phyloP scores from a whole-genome alignment of 1,284 basidiomycete species.

The Papiliotrema fonsecae region DNA sequence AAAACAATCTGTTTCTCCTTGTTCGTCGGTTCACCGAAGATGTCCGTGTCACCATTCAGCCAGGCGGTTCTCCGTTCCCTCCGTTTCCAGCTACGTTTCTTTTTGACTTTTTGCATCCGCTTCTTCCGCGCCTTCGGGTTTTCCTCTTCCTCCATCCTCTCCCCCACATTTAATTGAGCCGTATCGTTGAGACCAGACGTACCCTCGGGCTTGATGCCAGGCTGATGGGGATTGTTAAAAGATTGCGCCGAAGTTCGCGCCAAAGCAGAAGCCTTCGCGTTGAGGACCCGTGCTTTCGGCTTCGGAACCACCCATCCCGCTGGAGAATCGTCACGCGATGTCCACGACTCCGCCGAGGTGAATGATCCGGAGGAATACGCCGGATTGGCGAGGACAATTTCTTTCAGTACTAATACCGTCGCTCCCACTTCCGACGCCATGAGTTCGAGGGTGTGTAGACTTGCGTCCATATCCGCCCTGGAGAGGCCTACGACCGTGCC shows the following conservation, averaged over 20 bases:
- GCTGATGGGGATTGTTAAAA: too few species aligned
- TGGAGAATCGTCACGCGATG: neutral
- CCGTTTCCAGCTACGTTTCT: neutral
- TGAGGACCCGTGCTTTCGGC: neutral
- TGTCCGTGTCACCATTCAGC: neutral
- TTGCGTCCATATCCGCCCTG: constrained; percentile 67
- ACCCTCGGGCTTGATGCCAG: too few species aligned
- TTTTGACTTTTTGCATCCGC: neutral
- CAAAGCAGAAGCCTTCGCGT: too few species aligned
- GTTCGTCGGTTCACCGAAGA: neutral
- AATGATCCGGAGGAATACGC: neutral
- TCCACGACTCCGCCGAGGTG: neutral
- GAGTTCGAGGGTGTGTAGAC: constrained; percentile 74
- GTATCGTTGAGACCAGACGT: neutral
- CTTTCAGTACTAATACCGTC: constrained; percentile 78
- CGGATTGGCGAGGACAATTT: constrained; percentile 52
- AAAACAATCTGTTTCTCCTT: constrained; percentile 11
- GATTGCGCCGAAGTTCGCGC: too few species aligned
- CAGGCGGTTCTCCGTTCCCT: neutral
- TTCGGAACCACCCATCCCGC: constrained; percentile 1
- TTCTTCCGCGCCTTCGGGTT: neutral
- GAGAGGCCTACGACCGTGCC: constrained; percentile 77
- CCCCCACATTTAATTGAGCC: neutral
- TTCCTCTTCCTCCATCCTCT: neutral
- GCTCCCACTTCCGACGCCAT: constrained; percentile 92